phyloP scores from a whole-genome alignment of 106 monocot genomes.

The Agapanthus africanus region DNA sequence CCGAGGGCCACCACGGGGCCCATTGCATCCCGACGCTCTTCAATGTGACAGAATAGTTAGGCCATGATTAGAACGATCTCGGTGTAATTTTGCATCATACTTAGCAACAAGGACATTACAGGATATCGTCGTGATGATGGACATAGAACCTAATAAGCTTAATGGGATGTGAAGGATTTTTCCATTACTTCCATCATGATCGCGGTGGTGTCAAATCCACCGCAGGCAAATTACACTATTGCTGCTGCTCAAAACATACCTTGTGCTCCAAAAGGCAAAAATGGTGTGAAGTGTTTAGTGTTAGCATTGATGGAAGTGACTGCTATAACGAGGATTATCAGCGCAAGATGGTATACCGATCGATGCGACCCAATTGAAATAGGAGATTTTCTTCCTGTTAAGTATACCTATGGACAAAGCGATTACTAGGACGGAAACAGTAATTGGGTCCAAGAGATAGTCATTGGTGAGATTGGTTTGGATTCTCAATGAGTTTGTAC shows the following conservation, averaged over 20 bases:
- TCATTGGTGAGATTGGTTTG: constrained; percentile 25
- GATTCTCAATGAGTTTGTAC: constrained; percentile 27
- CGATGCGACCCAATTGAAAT: constrained; percentile 49
- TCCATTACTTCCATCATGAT: constrained; percentile 31
- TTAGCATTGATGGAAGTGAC: constrained; percentile 21
- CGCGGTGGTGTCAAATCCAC: constrained; percentile 24
- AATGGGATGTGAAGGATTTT: constrained; percentile 30
- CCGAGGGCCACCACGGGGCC: constrained; percentile 27
- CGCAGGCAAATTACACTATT: constrained; percentile 19
- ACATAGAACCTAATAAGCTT: constrained; percentile 30
- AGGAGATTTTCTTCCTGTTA: constrained; percentile 32
- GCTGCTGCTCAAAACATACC: constrained; percentile 20
- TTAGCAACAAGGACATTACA: constrained; percentile 23
- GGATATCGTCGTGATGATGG: constrained; percentile 23
- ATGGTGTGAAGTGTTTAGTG: constrained; percentile 15
- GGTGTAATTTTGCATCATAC: constrained; percentile 29
- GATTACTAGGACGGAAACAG: constrained; percentile 27
- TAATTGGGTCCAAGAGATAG: constrained; percentile 51
- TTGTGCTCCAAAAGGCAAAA: constrained; percentile 12
- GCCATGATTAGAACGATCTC: constrained; percentile 19
- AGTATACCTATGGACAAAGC: constrained; percentile 22
- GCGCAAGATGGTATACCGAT: constrained; percentile 13
- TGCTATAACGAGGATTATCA: constrained; percentile 42
- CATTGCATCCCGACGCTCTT: constrained; percentile 21
- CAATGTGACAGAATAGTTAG: constrained; percentile 25